These are phyloP conservation scores for Fusarium sp. DNA, from an alignment of 2,329 filamentous ascomycete genomes.

Conservation along the genomic window DNA sequence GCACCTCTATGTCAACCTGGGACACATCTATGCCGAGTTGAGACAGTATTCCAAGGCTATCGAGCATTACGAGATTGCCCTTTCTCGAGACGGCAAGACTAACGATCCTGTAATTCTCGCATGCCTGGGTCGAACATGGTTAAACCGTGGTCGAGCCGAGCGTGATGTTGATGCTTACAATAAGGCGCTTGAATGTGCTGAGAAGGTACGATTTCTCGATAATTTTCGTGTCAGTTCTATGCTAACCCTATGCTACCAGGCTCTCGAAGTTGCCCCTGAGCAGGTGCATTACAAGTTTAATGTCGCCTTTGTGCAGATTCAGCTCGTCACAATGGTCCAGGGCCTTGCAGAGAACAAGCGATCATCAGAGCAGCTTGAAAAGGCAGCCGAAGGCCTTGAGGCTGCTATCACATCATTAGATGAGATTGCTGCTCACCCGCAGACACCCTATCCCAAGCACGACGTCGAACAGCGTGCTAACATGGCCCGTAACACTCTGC, in stretches of 20 bases:
- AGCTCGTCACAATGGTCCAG: conserved; percentile 85
- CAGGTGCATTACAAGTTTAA: conserved; percentile 97
- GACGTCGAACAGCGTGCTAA: conserved; percentile 95
- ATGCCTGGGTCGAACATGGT: conserved; percentile 88
- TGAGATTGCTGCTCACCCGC: conserved; percentile 69
- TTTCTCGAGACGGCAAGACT: conserved; percentile 78
- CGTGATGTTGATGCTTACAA: conserved; percentile 67
- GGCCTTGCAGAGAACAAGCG: conserved; percentile 79
- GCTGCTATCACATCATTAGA: conserved; percentile 81
- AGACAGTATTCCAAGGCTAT: conserved; percentile 92
- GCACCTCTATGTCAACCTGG: conserved; percentile 90
- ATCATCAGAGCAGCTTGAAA: conserved; percentile 81
- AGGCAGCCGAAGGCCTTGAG: conserved; percentile 82
- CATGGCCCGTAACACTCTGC: conserved; percentile 96
- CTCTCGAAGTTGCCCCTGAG: conserved; percentile 80
- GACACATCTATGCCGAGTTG: conserved; percentile 90
- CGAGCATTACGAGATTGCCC: conserved; percentile 90
- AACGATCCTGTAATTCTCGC: conserved; percentile 83
- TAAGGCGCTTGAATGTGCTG: conserved; percentile 68
- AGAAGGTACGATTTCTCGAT: conserved; percentile 63
- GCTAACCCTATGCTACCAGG: conserved; percentile 57
- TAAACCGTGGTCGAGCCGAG: conserved; percentile 77
- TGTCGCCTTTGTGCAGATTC: conserved; percentile 96
- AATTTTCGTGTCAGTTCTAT: neutral
- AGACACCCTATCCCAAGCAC: conserved; percentile 86